Evolutionary conservation across 2,329 filamentous ascomycete species (phyloP), one percentile per base, ranked within the genome.

Genomic region (Proliferodiscus dingleyae): DNA sequence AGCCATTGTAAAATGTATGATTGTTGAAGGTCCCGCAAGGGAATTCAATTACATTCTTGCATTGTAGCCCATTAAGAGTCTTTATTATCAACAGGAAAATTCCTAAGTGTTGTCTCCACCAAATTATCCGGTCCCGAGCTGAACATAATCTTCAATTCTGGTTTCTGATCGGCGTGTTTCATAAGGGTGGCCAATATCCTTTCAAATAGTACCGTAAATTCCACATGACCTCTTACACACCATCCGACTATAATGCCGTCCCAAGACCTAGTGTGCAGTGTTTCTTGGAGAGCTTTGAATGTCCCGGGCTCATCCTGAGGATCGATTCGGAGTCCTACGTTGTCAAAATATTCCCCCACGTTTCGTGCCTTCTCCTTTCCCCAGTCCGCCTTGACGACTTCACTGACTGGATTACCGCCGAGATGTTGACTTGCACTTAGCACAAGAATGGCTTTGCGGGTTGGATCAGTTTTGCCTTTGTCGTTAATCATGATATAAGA

Each of bases 201-300:
- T 18, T 48, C 46, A 21, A 48, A 48, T 5, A 48, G 37, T 29
- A 43, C 15, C 13, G 46, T 48, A 30, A 44, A 44, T n/a, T 48
- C 41, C 11, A 43, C 46, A 37, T 48, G 36, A 16, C 46, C 46
- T 15, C 46, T 48, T 13, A 44, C 30, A 24, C 46, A 48, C 46
- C 46, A 44, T 22, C 46, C 46, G 15, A 48, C 6, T 3, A 48
- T 29, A n/a, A 48, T 21, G 2, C 41, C 46, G 22, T 41, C 46
- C 46, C 46, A 48, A 21, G 39, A 24, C 32, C 41, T 44, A 10
- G 11, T 19, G 11, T 41, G 15, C 6, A 48, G 30, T 29, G 21
- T 23, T 11, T 44, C 13, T 18, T 36, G 15, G 5, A 48, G 36
- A 33, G 41, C 37, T 22, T 29, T 24, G 15, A 44, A 32, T 10